phyloP scores from a whole-genome alignment of 345 rosid genomes.

The Heritiera littoralis region DNA sequence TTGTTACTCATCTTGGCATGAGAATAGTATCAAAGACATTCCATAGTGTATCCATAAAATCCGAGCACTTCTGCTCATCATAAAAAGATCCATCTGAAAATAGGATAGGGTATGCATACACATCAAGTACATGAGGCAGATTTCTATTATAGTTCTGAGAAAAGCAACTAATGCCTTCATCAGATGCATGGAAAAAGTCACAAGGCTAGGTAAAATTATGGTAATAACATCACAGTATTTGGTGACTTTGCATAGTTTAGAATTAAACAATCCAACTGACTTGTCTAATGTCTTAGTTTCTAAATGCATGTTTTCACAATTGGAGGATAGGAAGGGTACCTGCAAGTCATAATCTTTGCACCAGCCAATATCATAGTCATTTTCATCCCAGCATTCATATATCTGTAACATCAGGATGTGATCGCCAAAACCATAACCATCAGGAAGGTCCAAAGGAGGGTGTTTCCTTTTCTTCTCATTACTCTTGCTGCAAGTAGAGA shows the following conservation, averaged over 20 bases:
- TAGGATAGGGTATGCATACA: background rate
- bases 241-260: background rate
- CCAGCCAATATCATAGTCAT: slow-evolving; percentile 70
- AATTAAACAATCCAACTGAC: background rate
- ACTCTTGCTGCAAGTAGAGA: slow-evolving; percentile 49
- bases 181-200: background rate
- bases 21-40: slow-evolving; percentile 11
- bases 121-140: background rate
- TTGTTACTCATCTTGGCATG: slow-evolving; percentile 11
- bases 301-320: slow-evolving; percentile 15
- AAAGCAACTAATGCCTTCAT: background rate
- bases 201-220: background rate
- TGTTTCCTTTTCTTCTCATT: slow-evolving; percentile 84
- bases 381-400: slow-evolving; percentile 74
- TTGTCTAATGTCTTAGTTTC: background rate
- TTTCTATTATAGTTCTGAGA: background rate
- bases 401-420: slow-evolving; percentile 92
- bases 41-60: background rate
- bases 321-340: slow-evolving; percentile 44
- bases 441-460: slow-evolving; percentile 64
- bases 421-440: slow-evolving; percentile 94
- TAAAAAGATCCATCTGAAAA: slow-evolving; percentile 8
- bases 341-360: slow-evolving; percentile 74
- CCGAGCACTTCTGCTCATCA: slow-evolving; percentile 1
- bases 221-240: background rate